phyloP scores from a whole-genome alignment of 2,329 filamentous ascomycete genomes.

The Calonectria pauciramosa region DNA sequence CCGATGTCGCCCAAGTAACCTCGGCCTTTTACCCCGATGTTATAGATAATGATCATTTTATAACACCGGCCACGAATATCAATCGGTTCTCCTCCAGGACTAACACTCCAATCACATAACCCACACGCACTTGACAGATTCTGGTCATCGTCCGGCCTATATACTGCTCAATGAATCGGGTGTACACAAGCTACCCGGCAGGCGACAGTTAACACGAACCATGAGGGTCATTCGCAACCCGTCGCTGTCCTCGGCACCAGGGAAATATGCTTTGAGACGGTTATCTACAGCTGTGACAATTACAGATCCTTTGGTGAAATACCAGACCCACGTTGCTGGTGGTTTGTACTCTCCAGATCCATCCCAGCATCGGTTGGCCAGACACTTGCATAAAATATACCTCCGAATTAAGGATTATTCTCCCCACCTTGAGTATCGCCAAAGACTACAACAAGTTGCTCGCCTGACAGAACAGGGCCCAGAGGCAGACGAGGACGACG shows the following conservation, averaged over 20 bases:
- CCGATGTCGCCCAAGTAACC: not conserved
- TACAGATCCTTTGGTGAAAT: slow-evolving; percentile 82
- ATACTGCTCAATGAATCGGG: not conserved
- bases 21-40: not conserved
- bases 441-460: slow-evolving; percentile 73
- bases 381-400: slow-evolving; percentile 84
- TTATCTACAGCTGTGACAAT: slow-evolving; percentile 68
- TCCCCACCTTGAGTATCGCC: slow-evolving; percentile 77
- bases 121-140: not conserved
- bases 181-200: not conserved
- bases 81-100: not conserved
- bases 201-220: not conserved
- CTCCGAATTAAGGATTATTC: slow-evolving; percentile 83
- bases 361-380: slow-evolving; percentile 79
- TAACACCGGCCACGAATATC: not conserved
- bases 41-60: not conserved
- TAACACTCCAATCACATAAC: too few species aligned
- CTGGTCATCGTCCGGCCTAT: not conserved
- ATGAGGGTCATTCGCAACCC: slow-evolving; percentile 23
- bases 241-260: slow-evolving; percentile 3
- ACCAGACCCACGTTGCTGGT: slow-evolving; percentile 78
- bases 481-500: slow-evolving; percentile 48
- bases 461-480: slow-evolving; percentile 54
- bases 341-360: slow-evolving; percentile 77
- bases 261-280: slow-evolving; percentile 45